Percentiles rank a stretch among this genome's conserved stretches.
These are phyloP conservation scores for Schizophyllum amplum DNA, from an alignment of 1,284 basidiomycete species.

Conservation along the genomic window DNA sequence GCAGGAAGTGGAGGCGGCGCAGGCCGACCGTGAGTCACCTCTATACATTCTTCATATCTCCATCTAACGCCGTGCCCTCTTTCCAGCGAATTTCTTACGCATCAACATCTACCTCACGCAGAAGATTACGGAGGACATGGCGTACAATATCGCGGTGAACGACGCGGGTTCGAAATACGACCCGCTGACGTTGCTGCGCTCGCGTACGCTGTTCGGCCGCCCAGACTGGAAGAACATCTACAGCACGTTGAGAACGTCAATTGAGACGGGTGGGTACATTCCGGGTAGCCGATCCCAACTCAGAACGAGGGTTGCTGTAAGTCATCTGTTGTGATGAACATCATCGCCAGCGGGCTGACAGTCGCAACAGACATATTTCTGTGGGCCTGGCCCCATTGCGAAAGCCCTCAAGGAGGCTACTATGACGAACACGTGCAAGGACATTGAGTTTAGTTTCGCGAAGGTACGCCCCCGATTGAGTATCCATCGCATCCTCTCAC, in stretches of 20 bases:
- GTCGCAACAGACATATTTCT: slow-evolving; percentile 69
- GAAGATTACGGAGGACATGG: slow-evolving; percentile 76
- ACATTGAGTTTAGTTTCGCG: slow-evolving; percentile 71
- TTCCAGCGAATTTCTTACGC: slow-evolving; percentile 74
- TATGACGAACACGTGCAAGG: slow-evolving; percentile 40
- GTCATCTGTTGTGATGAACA: slow-evolving; percentile 21
- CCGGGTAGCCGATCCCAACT: slow-evolving; percentile 69
- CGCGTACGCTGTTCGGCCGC: slow-evolving; percentile 82
- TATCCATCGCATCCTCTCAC: too few species aligned
- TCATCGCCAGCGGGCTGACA: slow-evolving; percentile 4
- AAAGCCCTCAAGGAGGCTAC: slow-evolving; percentile 69
- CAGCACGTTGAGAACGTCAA: slow-evolving; percentile 57
- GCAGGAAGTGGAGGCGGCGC: slow-evolving; percentile 78
- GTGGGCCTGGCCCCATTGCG: slow-evolving; percentile 67
- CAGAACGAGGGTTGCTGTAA: slow-evolving; percentile 74
- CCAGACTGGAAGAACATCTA: slow-evolving; percentile 83
- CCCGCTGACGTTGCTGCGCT: slow-evolving; percentile 76
- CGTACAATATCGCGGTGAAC: slow-evolving; percentile 87
- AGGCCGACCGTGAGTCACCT: slow-evolving; percentile 73
- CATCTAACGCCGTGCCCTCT: background rate
- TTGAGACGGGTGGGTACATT: slow-evolving; percentile 73
- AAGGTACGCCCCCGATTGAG: too few species aligned
- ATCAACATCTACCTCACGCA: slow-evolving; percentile 89
- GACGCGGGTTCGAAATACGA: slow-evolving; percentile 77
- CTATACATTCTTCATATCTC: too few species aligned